Evolutionary conservation across 2,329 filamentous ascomycete species (phyloP), one percentile per base, ranked within the genome.

Genomic region (Fonsecaea pugnacius): DNA sequence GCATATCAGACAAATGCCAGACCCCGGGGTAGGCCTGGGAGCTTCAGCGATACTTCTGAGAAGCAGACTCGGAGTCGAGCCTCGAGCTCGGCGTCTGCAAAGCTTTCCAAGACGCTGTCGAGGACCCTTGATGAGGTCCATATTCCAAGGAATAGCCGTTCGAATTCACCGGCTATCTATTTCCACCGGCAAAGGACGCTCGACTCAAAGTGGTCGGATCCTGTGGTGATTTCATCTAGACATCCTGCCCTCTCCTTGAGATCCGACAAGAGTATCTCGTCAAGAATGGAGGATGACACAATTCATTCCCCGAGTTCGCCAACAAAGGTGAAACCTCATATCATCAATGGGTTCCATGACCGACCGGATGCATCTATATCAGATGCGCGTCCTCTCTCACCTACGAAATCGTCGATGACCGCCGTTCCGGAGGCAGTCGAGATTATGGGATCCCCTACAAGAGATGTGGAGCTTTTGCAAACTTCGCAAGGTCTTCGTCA

Each of bases 1-100:
- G 35, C 60, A n/a, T 65, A 67, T 58, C 68, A 65, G 43, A 70
- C 68, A 12, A 68, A 50, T 40, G 66, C 66, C 1, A 68, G 67
- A 50, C 66, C 66, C 10, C 53, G 68, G 27, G 64, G 66, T 9
- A 62, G 68, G 7, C 58, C 60, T 30, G 66, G 66, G 9, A 65
- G 61, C 46, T 50, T 63, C 18, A 57, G 61, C 36, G 68, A 68
- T 43, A 24, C 52, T 14, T 60, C 61, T 10, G 68, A 70, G 16
- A 66, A 54, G 36, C 67, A 66, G 14, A 46, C 53, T 35, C 60
- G 62, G 24, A 68, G 64, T 33, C 60, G 68, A 56, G 62, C 68
- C 9, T 68, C 68, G 14, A 70, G 66, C 40, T 63, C 67, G 4
- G 66, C 66, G 7, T 70, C 68, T 24, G 33, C 60, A 58, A 65